Percentiles rank a stretch among this genome's conserved stretches.
Conservation (phyloP, 495 filamentous ascomycete species). For the Aspergillus taichungensis region DNA sequence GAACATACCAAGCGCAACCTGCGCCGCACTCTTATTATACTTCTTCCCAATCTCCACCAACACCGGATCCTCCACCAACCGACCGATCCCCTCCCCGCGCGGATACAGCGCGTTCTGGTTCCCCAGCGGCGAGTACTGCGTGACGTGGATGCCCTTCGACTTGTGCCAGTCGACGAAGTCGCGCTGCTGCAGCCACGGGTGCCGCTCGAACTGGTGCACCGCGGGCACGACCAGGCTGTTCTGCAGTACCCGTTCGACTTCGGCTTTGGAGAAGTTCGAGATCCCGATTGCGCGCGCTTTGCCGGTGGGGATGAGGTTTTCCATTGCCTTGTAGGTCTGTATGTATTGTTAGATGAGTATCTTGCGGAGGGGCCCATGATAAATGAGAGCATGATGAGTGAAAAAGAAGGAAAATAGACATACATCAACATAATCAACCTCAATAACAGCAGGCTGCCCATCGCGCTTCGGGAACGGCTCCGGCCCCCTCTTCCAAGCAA, state of each 20-base stretch:
- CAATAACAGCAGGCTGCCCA: constrained; percentile 34
- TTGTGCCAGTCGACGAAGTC: constrained; percentile 48
- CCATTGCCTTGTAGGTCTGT: constrained; percentile 57
- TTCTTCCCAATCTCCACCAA: constrained; percentile 53
- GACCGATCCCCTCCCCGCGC: constrained; percentile 35
- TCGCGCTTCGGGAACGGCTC: constrained; percentile 36
- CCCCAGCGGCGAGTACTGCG: constrained; percentile 61
- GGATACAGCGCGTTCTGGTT: constrained; percentile 61
- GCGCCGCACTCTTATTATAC: constrained; percentile 51
- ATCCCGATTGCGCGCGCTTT: constrained; percentile 62
- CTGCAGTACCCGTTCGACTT: constrained; percentile 59
- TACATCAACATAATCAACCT: constrained; percentile 45
- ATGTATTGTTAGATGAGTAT: background rate
- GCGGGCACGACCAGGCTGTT: constrained; percentile 52
- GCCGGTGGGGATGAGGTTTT: constrained; percentile 45
- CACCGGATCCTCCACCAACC: constrained; percentile 53
- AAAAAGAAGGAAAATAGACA: constrained; percentile 5
- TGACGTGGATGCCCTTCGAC: constrained; percentile 49
- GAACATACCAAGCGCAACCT: constrained; percentile 50
- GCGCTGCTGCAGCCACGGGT: constrained; percentile 55
- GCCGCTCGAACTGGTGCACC: constrained; percentile 56
- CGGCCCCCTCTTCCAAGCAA: constrained; percentile 37
- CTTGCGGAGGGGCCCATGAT: background rate
- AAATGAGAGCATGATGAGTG: background rate
- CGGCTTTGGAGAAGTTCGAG: constrained; percentile 63